Base-by-base conservation (phyloP, 2,329 filamentous ascomycete species). In the Aspergillus hiratsukae region DNA sequence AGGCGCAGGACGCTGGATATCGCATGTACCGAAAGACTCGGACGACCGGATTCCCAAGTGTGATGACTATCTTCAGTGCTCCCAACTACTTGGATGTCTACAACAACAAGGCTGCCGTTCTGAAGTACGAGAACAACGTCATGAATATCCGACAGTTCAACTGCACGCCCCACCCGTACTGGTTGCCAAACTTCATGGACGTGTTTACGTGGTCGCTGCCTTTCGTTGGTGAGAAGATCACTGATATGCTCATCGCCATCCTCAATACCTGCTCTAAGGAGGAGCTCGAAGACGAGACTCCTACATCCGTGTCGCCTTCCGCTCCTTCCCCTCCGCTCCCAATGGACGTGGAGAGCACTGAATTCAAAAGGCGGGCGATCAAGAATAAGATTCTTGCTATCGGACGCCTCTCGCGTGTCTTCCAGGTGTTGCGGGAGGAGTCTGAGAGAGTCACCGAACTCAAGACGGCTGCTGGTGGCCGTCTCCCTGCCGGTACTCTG, bases 71-170 rank as follows among this genome's bases (percentile, higher is more conserved):
- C 69, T 99, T 99, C 82, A 97, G 93, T 48, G 94, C 94, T 1
- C 94, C 94, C 40, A 99, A 99, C 77, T 99, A 99, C 73, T 86
- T 99, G 61, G 94, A 99, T 70, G 92, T 99, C 40, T 99, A 99
- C 79, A 99, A 99, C 85, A 99, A 99, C 83, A 99, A 99, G 81
- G 94, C 94, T 1, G 94, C 94, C 0, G 94, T 99, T 43, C 81
- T 99, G 68, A 99, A 99, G 79, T 99, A 99, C 74, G 94, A 99
- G 79, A 99, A 99, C 78, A 99, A 99, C 71, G 94, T 99, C 59
- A 99, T 99, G 94, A 99, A 99, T 81, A 99, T 99, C 72, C 86
- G 94, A 58, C 94, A 99, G 76, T 99, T 99, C 81, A 99, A 99
- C 82, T 99, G 93, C 83, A 97, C 94, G 23, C 94, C 94, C 35